These are phyloP conservation scores for Arthroderma sp. DNA, from an alignment of 2,329 filamentous ascomycete genomes.

Conservation along the genomic window DNA sequence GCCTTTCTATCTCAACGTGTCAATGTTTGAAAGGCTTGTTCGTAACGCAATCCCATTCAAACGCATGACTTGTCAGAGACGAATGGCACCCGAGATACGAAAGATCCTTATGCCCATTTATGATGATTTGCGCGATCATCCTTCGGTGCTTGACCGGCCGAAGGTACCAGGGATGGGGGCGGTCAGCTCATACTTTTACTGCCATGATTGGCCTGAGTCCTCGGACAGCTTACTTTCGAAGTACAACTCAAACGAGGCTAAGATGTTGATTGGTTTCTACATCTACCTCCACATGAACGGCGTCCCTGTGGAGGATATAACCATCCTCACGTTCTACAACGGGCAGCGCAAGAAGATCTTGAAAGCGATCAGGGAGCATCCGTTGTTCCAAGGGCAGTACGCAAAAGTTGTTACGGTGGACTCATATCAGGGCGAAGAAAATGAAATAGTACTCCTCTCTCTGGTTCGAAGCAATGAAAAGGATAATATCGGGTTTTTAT, in stretches of 20 bases:
- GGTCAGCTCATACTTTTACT: slow-evolving; percentile 48
- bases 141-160: slow-evolving; percentile 40
- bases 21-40: slow-evolving; percentile 70
- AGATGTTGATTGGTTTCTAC: slow-evolving; percentile 62
- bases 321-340: slow-evolving; percentile 76
- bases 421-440: slow-evolving; percentile 84
- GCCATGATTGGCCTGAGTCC: slow-evolving; percentile 52
- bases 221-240: slow-evolving; percentile 52
- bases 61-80: slow-evolving; percentile 54
- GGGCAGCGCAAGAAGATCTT: slow-evolving; percentile 60
- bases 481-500: slow-evolving; percentile 58
- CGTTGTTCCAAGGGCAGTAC: slow-evolving; percentile 31
- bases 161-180: slow-evolving; percentile 51
- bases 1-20: slow-evolving; percentile 57
- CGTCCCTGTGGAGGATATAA: slow-evolving; percentile 48
- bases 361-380: slow-evolving; percentile 29
- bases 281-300: slow-evolving; percentile 60
- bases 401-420: slow-evolving; percentile 68
- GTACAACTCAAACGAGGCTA: slow-evolving; percentile 57
- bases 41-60: slow-evolving; percentile 49
- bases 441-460: slow-evolving; percentile 68
- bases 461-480: slow-evolving; percentile 57
- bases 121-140: slow-evolving; percentile 43
- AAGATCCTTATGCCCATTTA: slow-evolving; percentile 51
- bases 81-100: slow-evolving; percentile 59